Conservation (phyloP, 2,329 filamentous ascomycete species). For the Biscogniauxia mediterranea region DNA sequence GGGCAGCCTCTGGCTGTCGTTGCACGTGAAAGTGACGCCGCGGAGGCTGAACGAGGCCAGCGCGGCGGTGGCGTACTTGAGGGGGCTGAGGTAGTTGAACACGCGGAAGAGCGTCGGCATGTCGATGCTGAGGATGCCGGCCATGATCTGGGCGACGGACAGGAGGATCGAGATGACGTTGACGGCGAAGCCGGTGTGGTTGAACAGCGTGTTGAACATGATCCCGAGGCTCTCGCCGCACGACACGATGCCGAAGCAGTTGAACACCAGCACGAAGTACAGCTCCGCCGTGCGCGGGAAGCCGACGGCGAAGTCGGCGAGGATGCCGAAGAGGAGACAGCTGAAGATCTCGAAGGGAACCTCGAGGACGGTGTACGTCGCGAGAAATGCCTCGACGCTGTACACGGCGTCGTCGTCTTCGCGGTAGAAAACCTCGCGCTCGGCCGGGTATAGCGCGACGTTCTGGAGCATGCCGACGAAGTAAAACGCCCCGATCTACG, state of each 20-base stretch:
- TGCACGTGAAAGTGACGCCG: constrained; percentile 63
- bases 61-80: constrained; percentile 67
- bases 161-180: constrained; percentile 70
- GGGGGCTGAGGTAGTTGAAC: constrained; percentile 70
- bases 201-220: constrained; percentile 75
- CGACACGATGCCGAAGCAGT: constrained; percentile 69
- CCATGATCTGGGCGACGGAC: constrained; percentile 68
- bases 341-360: constrained; percentile 69
- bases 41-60: constrained; percentile 64
- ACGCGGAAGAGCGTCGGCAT: constrained; percentile 65
- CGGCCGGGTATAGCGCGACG: constrained; percentile 69
- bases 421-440: constrained; percentile 74
- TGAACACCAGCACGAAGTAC: constrained; percentile 67
- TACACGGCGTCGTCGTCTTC: constrained; percentile 75
- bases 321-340: constrained; percentile 62
- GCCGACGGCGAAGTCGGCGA: constrained; percentile 63
- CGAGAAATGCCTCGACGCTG: constrained; percentile 66
- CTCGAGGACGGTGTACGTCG: constrained; percentile 68
- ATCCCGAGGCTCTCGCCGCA: constrained; percentile 77
- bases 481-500: constrained; percentile 56
- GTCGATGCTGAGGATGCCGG: constrained; percentile 67
- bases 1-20: constrained; percentile 55
- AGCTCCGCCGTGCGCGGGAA: constrained; percentile 61
- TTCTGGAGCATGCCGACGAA: constrained; percentile 80
- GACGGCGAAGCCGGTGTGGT: constrained; percentile 72